A percentile compares a stretch with the other conserved stretches of the same genome.
Evolutionary conservation across 1,284 basidiomycete species (phyloP).

Genomic region (Cryptococcus amylolentus): DNA sequence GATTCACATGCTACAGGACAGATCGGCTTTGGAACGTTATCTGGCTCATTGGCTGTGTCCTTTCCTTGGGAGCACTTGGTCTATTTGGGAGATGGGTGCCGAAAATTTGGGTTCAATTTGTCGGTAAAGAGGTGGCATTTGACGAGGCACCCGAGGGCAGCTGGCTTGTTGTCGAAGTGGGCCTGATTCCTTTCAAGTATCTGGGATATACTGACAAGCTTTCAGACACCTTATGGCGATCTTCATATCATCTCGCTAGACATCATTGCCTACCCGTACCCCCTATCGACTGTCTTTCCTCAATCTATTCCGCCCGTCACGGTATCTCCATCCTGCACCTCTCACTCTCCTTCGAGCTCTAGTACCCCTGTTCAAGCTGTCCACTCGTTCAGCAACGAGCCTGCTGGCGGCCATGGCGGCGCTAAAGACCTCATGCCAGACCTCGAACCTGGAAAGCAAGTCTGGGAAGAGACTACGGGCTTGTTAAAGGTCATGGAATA

Average conservation of each 20-base stretch:
- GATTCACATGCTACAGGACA: slow-evolving; percentile 84
- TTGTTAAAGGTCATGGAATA: slow-evolving; percentile 59
- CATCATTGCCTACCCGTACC: slow-evolving; percentile 68
- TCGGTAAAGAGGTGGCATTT: slow-evolving; percentile 81
- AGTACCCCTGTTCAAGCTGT: slow-evolving; percentile 6
- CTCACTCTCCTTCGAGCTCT: slow-evolving; percentile 15
- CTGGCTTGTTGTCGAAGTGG: slow-evolving; percentile 82
- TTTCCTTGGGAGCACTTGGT: slow-evolving; percentile 71
- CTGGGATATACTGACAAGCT: slow-evolving; percentile 7
- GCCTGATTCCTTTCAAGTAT: slow-evolving; percentile 29
- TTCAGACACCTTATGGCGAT: slow-evolving; percentile 74
- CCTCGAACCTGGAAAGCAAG: slow-evolving; percentile 42
- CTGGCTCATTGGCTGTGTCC: slow-evolving; percentile 70
- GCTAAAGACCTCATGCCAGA: slow-evolving; percentile 44
- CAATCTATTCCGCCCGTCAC: slow-evolving; percentile 20
- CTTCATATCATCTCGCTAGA: slow-evolving; percentile 71
- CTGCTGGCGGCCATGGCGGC: slow-evolving; percentile 35
- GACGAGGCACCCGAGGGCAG: slow-evolving; percentile 66
- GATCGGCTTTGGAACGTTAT: slow-evolving; percentile 61
- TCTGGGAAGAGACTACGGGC: slow-evolving; percentile 48
- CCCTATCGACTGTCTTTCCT: slow-evolving; percentile 72
- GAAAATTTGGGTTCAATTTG: slow-evolving; percentile 78
- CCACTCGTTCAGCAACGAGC: slow-evolving; percentile 29
- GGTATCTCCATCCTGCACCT: slow-evolving; percentile 17
- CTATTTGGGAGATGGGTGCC: slow-evolving; percentile 94